Evolutionary conservation across 371 early-diverging fungal species (phyloP), one percentile per base, ranked within the genome.

Genomic region (Basidiobolus meristosporus): DNA sequence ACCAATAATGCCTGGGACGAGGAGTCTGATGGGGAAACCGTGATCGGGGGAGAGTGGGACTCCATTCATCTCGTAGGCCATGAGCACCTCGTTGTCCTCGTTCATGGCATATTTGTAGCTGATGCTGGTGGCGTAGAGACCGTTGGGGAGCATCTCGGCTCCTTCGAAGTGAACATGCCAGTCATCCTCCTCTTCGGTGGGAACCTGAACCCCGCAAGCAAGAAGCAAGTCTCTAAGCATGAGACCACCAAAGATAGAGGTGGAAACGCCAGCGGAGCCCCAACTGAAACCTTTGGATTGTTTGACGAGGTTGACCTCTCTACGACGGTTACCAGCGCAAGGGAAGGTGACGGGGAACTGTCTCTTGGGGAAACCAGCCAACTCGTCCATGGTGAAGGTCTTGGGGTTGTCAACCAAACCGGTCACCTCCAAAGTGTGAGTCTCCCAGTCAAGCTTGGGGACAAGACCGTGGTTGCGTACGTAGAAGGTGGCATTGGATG

Each of bases 51-150:
- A 57, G 15, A 88, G 53, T 17, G 59, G 53, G 44, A 64, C 59
- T 15, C 87, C 87, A 53, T 88, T 88, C 82, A 85, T 82, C 48
- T 73, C 70, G 37, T 73, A 81, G 10, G 85, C 83, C 6, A 88
- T 55, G 14, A 87, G 35, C 16, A 84, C 71, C 46, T 82, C 84
- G 41, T 71, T 73, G 26, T 54, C 50, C 15, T 74, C 67, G 39
- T 73, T 67, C 56, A 82, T 53, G 10, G 59, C 80, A 42, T 76
- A 72, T 42, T 66, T 60, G 9, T 71, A 48, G 12, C 80, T 65
- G n/a, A 88, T 59, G 7, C 77, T 73, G 23, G 84, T 77, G 40
- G 82, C 85, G 45, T 88, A 88, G 35, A 63, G 53, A 21, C 60
- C 73, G 45, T 76, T 56, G 34, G 63, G 71, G 40, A 60, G 70